Percentiles rank a stretch among this genome's conserved stretches.
These are phyloP conservation scores for Solanum etuberosum DNA, from an alignment of 257 asterid species.

Conservation along the genomic window DNA sequence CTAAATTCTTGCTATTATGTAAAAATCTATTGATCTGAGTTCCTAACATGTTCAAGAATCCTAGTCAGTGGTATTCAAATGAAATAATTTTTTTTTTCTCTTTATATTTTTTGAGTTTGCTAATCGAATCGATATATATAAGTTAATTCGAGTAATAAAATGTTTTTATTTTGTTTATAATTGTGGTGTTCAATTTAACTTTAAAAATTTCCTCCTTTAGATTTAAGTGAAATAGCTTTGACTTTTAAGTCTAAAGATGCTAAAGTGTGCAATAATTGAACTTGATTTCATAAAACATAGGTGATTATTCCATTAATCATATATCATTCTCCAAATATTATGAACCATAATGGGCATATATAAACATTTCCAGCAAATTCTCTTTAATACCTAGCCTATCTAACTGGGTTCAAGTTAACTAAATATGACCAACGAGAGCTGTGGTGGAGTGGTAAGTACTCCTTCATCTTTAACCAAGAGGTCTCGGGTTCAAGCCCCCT, in stretches of 20 bases:
- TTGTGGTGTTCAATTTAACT: background rate
- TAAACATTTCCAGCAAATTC: background rate
- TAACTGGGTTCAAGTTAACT: background rate
- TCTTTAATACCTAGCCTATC: background rate
- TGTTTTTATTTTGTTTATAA: background rate
- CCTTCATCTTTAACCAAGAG: too few species aligned
- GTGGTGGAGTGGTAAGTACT: too few species aligned
- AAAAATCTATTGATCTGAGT: background rate
- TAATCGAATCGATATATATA: too few species aligned
- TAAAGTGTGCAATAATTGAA: background rate
- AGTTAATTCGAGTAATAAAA: background rate
- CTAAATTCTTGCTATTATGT: background rate
- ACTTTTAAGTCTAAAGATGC: background rate
- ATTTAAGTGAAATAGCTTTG: too few species aligned
- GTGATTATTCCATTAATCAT: background rate
- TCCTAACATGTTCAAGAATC: background rate
- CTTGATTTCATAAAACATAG: background rate
- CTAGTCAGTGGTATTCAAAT: background rate
- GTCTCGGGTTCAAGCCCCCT: too few species aligned
- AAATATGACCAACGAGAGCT: too few species aligned
- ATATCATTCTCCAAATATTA: background rate
- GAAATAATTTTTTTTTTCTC: background rate
- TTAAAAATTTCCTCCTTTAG: background rate
- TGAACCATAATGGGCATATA: background rate
- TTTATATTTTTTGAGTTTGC: background rate